A percentile compares a stretch with the other conserved stretches of the same genome.
phyloP scores from a whole-genome alignment of 768 basidiomycete genomes.

The Suillus brevipes region DNA sequence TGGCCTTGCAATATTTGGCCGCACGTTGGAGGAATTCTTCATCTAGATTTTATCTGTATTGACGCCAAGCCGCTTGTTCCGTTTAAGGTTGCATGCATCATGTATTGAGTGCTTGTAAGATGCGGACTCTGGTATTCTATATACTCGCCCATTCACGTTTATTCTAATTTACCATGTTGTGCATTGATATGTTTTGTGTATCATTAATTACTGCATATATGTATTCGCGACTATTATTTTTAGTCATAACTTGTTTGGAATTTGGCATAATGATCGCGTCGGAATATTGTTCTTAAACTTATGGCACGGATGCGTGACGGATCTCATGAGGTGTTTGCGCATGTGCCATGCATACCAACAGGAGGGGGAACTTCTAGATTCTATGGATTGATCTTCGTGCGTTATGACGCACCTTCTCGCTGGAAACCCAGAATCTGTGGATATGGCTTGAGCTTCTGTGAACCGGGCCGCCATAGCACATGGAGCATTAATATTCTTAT shows the following conservation, averaged over 20 bases:
- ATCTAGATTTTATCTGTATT: conserved; percentile 6
- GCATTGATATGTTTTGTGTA: neutral
- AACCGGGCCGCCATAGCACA: neutral
- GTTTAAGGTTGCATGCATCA: neutral
- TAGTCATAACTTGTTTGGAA: neutral
- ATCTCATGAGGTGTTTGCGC: neutral
- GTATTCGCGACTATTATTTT: too few species aligned
- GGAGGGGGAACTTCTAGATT: neutral
- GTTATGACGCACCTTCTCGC: neutral
- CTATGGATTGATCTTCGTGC: neutral
- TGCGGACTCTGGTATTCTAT: neutral
- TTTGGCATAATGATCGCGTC: neutral
- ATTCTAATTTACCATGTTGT: neutral
- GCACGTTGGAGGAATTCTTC: conserved; percentile 40
- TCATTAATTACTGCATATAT: neutral
- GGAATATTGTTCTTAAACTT: neutral
- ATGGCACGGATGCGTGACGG: too few species aligned
- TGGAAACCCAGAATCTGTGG: neutral
- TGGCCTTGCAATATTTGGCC: conserved; percentile 42
- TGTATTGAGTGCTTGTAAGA: neutral
- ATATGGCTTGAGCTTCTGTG: neutral
- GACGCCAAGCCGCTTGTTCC: neutral
- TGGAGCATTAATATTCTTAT: too few species aligned
- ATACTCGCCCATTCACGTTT: too few species aligned
- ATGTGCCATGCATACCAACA: neutral